Conservation (phyloP, 768 basidiomycete species). For the Lentinula detonsa region DNA sequence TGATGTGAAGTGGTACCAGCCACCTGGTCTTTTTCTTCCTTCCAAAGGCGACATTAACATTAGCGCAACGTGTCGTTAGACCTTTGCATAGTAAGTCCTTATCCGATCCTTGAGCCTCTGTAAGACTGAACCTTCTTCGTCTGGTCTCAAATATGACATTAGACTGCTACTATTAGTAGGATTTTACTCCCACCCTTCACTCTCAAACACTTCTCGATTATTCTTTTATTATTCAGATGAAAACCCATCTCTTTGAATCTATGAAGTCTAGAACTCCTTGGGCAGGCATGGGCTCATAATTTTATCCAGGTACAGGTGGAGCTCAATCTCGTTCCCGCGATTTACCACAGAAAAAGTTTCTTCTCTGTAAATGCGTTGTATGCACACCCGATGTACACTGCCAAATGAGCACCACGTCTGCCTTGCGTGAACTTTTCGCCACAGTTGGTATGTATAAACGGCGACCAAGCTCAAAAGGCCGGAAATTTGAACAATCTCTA, state of each 20-base stretch:
- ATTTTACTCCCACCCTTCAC: background rate
- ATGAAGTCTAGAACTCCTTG: background rate
- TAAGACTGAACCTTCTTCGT: background rate
- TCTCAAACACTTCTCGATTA: background rate
- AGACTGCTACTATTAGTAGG: background rate
- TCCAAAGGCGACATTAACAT: background rate
- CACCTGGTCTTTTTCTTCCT: background rate
- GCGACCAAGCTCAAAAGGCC: background rate
- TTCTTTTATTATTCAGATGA: background rate
- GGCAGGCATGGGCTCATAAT: background rate
- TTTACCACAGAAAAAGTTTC: background rate
- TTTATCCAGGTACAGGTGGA: background rate
- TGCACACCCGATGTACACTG: background rate
- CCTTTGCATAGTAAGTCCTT: background rate
- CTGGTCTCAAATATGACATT: background rate
- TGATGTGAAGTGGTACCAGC: background rate
- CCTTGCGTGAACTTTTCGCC: background rate
- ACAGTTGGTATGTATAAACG: background rate
- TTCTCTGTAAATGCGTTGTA: background rate
- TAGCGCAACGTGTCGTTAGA: background rate
- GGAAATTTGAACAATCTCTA: background rate
- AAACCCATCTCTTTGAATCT: background rate
- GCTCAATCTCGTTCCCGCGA: background rate
- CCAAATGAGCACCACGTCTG: background rate
- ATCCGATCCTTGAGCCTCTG: background rate